Conservation (phyloP, 257 asterid species). For the Solanum corneliomulleri region DNA sequence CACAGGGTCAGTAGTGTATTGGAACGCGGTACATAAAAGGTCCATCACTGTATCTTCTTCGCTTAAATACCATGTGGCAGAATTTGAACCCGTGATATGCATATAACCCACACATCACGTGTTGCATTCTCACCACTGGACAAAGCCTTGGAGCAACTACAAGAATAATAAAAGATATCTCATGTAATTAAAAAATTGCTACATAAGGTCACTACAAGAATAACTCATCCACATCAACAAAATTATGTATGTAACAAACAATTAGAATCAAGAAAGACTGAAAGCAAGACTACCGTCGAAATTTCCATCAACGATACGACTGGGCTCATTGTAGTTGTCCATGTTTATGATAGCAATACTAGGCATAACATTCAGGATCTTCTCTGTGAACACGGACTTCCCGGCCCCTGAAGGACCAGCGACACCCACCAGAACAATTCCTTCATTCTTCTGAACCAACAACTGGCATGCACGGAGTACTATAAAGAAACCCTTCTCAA, state of each 20-base stretch:
- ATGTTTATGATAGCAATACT: constrained; percentile 76
- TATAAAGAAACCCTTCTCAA: constrained; percentile 89
- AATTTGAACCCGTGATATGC: neutral
- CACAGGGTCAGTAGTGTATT: neutral
- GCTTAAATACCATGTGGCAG: neutral
- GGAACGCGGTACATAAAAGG: neutral
- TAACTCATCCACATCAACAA: neutral
- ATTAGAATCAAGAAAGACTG: neutral
- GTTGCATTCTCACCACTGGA: neutral
- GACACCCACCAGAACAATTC: constrained; percentile 71
- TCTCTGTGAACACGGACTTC: constrained; percentile 82
- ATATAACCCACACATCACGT: neutral
- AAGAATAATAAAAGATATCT: neutral
- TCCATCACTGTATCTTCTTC: neutral
- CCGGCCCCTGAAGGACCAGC: constrained; percentile 99
- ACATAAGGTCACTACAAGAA: neutral
- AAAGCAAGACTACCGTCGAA: constrained; percentile 53
- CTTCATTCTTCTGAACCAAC: constrained; percentile 84
- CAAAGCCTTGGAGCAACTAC: neutral
- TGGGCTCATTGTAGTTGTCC: constrained; percentile 88
- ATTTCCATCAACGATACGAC: constrained; percentile 88
- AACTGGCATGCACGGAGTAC: constrained; percentile 87
- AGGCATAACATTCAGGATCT: constrained; percentile 77
- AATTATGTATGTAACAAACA: neutral
- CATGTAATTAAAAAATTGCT: neutral